Conservation (phyloP, 371 early-diverging fungal genomes). For the Batkoa obscura region DNA sequence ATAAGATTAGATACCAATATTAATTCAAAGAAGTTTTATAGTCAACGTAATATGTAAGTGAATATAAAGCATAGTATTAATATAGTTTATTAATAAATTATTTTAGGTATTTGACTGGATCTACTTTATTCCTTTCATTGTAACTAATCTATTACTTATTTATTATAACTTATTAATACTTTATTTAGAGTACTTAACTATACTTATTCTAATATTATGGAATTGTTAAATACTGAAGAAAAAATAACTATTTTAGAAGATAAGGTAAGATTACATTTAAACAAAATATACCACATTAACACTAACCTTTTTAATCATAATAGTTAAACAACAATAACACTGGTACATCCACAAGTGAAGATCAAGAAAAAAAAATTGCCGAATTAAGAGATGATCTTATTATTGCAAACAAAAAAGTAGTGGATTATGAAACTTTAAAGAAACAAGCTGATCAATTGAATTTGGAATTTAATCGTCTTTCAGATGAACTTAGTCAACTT, state of each 20-base stretch:
- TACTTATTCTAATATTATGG: constrained; percentile 43
- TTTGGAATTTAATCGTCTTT: constrained; percentile 52
- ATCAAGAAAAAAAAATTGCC: constrained; percentile 12
- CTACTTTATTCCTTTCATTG: constrained; percentile 69
- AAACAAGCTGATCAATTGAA: constrained; percentile 50
- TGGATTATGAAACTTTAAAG: constrained; percentile 51
- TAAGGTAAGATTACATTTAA: constrained; percentile 23
- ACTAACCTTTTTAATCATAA: not conserved
- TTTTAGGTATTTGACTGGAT: constrained; percentile 55
- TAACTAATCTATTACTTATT: too few species aligned
- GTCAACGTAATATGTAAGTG: constrained; percentile 76
- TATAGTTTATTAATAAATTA: not conserved
- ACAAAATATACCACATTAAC: too few species aligned
- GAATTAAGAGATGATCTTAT: constrained; percentile 24
- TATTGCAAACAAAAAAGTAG: constrained; percentile 25
- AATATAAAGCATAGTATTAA: too few species aligned
- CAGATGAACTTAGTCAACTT: constrained; percentile 23
- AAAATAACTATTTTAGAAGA: constrained; percentile 30
- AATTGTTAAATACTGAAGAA: constrained; percentile 44
- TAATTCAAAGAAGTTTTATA: constrained; percentile 59
- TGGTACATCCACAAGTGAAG: not conserved
- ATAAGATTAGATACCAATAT: constrained; percentile 31
- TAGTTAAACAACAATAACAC: not conserved
- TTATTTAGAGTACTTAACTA: constrained; percentile 40
- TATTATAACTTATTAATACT: not conserved